Percentiles rank a stretch among this genome's conserved stretches.
These are phyloP conservation scores for Crassisporium funariophilum DNA, from an alignment of 768 basidiomycete species.

Conservation along the genomic window DNA sequence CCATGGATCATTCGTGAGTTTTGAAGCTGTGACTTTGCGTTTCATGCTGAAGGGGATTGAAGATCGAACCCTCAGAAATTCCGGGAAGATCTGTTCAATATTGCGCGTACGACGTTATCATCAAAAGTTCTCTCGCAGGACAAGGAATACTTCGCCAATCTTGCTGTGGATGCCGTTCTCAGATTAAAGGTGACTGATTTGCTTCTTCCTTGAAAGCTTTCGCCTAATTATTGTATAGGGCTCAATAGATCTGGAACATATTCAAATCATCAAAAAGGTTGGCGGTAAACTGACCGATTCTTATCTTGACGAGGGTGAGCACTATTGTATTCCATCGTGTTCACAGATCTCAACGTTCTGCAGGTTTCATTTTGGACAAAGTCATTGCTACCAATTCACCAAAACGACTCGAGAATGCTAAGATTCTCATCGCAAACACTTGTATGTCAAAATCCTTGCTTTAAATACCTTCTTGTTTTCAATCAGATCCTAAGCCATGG, in stretches of 20 bases:
- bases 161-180: slow-evolving; percentile 96
- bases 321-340: neutral
- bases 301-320: slow-evolving; percentile 91
- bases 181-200: slow-evolving; percentile 67
- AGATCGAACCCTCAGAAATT: slow-evolving; percentile 76
- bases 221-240: slow-evolving; percentile 54
- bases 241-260: slow-evolving; percentile 95
- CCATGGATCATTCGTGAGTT: slow-evolving; percentile 81
- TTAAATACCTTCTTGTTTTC: neutral
- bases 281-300: slow-evolving; percentile 98
- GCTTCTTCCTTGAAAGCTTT: neutral
- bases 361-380: slow-evolving; percentile 98
- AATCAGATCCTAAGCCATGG: slow-evolving; percentile 72
- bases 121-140: slow-evolving; percentile 97
- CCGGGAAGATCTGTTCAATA: slow-evolving; percentile 91
- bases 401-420: slow-evolving; percentile 91
- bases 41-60: slow-evolving; percentile 3
- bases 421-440: slow-evolving; percentile 98
- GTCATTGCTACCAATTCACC: slow-evolving; percentile 92
- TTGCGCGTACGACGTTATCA: slow-evolving; percentile 92
- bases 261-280: slow-evolving; percentile 99
- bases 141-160: slow-evolving; percentile 97
- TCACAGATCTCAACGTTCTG: neutral
- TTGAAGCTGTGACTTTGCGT: neutral
- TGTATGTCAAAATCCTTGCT: slow-evolving; percentile 51